A percentile compares a stretch with the other conserved stretches of the same genome.
Conservation (phyloP, 352 stramenopile species). For the Lagenidium giganteum region DNA sequence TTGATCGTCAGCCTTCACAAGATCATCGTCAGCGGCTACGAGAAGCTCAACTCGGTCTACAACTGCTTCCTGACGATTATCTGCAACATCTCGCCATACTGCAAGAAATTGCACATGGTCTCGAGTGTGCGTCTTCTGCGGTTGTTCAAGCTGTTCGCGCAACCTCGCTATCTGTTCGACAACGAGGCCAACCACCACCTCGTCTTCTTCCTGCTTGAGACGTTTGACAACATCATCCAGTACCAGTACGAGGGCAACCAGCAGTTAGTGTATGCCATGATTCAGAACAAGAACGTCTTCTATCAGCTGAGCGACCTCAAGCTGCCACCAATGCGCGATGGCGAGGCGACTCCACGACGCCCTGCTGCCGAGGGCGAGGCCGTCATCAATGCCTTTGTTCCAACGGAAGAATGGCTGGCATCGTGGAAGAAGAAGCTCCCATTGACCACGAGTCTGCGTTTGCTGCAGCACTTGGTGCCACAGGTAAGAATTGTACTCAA, state of each 20-base stretch:
- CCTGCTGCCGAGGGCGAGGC: constrained; percentile 4
- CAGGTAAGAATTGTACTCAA: constrained; percentile 39
- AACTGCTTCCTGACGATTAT: constrained; percentile 99
- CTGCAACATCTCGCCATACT: constrained; percentile 98
- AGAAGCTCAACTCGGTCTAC: constrained; percentile 96
- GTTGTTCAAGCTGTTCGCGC: constrained; percentile 97
- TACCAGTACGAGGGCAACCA: constrained; percentile 97
- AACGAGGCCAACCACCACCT: constrained; percentile 95
- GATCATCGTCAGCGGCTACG: constrained; percentile 96
- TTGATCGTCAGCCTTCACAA: constrained; percentile 98
- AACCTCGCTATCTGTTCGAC: constrained; percentile 91
- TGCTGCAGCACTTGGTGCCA: constrained; percentile 94
- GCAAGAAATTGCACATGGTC: constrained; percentile 94
- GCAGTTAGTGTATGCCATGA: constrained; percentile 98
- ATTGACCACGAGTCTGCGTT: constrained; percentile 91
- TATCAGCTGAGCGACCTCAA: constrained; percentile 87
- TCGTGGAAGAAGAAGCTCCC: constrained; percentile 94
- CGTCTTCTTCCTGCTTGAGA: constrained; percentile 95
- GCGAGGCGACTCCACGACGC: constrained; percentile 4
- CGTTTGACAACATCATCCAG: constrained; percentile 99
- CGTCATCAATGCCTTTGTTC: too few species aligned
- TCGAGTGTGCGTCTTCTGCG: constrained; percentile 95
- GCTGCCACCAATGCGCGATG: constrained; percentile 76
- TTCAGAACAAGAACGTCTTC: constrained; percentile 96
- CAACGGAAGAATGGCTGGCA: constrained; percentile 92